Evolutionary conservation across 75 land plant species (phyloP), one percentile per base, ranked within the genome.

Genomic region (Larix kaempferi): DNA sequence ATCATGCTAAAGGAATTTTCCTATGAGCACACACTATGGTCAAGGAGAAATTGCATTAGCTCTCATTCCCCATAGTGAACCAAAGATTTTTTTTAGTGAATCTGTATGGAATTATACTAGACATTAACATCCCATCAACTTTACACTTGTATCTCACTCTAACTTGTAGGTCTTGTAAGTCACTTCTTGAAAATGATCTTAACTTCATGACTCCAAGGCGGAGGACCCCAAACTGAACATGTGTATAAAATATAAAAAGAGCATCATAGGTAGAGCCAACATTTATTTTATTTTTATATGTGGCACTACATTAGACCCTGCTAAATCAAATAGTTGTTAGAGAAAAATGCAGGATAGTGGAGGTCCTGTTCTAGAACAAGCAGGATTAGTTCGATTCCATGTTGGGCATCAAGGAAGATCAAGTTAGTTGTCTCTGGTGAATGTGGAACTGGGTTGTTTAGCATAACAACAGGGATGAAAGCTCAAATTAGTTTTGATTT

Each of bases 131-230:
- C 13, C 21, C 16, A 27, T 14, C 6, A 35, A 15, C 5, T 13
- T 17, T 65, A 65, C 33, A 65, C 69, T 16, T 15, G 33, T 65
- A 33, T 6, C 5, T n/a, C n/a, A 6, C 17, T 65, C 33, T 65
- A 67, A 67, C 52, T 39, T 67, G 72, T 39, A n/a, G 49, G 10
- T 67, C 72, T 67, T 67, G n/a, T n/a, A n/a, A n/a, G n/a, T 67
- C 21, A 22, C 72, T 7, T 39, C 72, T 39, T 67, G 10, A 67
- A 67, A 49, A 27, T 67, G 72, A 39, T 67, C 52, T 67, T 15
- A 7, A 49, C 72, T 67, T 67, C 7, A 39, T 2, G 6, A 67
- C 52, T 7, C 23, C 71, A 37, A 67, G 71, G 22, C 6, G 41
- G 39, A 4, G 44, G 33, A 39, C n/a, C 44, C 19, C 72, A 41